Base-by-base conservation (phyloP, 495 filamentous ascomycete species). In the Halenospora varia region DNA sequence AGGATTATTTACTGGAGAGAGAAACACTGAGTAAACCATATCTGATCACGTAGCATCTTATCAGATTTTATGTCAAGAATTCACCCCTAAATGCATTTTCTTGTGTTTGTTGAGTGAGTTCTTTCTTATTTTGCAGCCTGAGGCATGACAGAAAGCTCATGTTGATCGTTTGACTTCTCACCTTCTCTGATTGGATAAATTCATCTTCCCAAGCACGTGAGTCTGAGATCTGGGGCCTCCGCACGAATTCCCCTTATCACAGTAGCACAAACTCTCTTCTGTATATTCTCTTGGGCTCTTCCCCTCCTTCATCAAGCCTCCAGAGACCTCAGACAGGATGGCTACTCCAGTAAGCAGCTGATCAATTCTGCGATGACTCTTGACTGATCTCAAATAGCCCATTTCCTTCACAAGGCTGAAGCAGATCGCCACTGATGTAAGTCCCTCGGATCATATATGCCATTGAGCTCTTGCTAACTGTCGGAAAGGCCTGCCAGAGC, bases 381-480 rank as follows among this genome's bases (percentile, higher is more conserved):
- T 19, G 40, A 41, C 62, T 65, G 52, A 62, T 25, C 22, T 20
- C 48, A n/a, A 18, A 26, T 50, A 95, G 89, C 92, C 91, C 40
- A 77, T 97, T 48, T 80, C 89, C 39, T 75, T 82, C 52, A 81
- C 82, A 57, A 83, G 92, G 61, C 82, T 97, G 53, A 84, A 82
- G 71, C 86, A 93, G 71, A 92, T 97, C 68, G 86, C 88, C 58
- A 84, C 77, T 61, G 86, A 91, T 74, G 91, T 95, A 80, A n/a
- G n/a, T n/a, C n/a, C n/a, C n/a, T n/a, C n/a, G n/a, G n/a, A n/a
- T n/a, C n/a, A n/a, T n/a, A n/a, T n/a, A n/a, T n/a, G n/a, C n/a
- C n/a, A n/a, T n/a, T n/a, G n/a, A n/a, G n/a, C n/a, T n/a, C n/a
- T n/a, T 19, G 25, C 49, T 55, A 57, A 55, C 39, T 10, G 24